phyloP scores from a whole-genome alignment of 2,329 filamentous ascomycete species.

The Pezicula radicicola region DNA sequence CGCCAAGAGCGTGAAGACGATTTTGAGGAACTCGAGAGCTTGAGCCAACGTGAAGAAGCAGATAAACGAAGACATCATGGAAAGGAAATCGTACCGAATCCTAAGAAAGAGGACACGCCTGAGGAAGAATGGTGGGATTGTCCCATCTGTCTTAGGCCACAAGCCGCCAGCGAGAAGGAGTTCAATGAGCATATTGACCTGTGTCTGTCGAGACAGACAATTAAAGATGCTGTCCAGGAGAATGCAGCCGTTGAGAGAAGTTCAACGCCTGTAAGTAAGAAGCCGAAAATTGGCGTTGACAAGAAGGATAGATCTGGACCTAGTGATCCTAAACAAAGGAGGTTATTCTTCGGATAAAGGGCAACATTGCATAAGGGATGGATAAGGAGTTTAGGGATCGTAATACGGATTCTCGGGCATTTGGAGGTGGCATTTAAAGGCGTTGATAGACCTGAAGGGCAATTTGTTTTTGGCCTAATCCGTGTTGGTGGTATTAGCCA shows the following conservation, averaged over 20 bases:
- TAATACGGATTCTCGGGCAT: slow-evolving; percentile 6
- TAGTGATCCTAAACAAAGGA: slow-evolving; percentile 13
- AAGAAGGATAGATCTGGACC: slow-evolving; percentile 4
- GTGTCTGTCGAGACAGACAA: slow-evolving; percentile 82
- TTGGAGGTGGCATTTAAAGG: background rate
- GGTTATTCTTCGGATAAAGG: slow-evolving; percentile 16
- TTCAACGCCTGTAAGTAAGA: slow-evolving; percentile 13
- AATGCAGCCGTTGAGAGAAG: slow-evolving; percentile 7
- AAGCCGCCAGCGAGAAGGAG: slow-evolving; percentile 66
- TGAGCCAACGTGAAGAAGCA: slow-evolving; percentile 55
- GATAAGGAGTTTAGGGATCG: background rate
- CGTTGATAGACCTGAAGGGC: background rate
- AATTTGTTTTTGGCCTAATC: background rate
- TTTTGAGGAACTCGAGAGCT: slow-evolving; percentile 56
- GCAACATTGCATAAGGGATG: background rate
- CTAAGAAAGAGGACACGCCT: slow-evolving; percentile 24
- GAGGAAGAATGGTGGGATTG: slow-evolving; percentile 70
- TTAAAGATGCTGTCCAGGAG: slow-evolving; percentile 74
- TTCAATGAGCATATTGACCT: slow-evolving; percentile 94
- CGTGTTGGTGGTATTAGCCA: too few species aligned
- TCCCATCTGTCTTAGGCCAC: slow-evolving; percentile 79
- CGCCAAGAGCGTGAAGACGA: slow-evolving; percentile 57
- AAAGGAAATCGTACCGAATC: slow-evolving; percentile 49
- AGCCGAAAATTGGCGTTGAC: background rate
- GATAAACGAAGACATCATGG: slow-evolving; percentile 37